phyloP scores from a whole-genome alignment of 2,329 filamentous ascomycete species.

The Ophiostoma ips region DNA sequence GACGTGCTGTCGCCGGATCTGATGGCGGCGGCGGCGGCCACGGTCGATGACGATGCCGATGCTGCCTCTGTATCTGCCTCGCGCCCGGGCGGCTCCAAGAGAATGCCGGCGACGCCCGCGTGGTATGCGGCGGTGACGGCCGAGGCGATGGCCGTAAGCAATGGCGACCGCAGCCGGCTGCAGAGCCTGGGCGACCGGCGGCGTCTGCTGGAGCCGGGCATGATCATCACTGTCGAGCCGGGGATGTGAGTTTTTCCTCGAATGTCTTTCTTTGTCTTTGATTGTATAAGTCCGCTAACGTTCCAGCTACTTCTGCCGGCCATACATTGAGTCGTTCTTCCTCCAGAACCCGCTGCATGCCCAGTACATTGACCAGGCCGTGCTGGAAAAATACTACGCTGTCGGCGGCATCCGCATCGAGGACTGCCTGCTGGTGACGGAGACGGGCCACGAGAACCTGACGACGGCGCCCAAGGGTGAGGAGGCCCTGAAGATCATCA shows the following conservation, averaged over 20 bases:
- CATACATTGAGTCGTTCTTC: slow-evolving; percentile 58
- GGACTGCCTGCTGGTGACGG: slow-evolving; percentile 73
- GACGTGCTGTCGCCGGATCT: slow-evolving; percentile 36
- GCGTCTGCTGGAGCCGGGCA: slow-evolving; percentile 37
- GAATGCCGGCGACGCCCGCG: slow-evolving; percentile 26
- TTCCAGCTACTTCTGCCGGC: slow-evolving; percentile 56
- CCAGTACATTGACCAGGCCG: slow-evolving; percentile 49
- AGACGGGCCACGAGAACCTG: slow-evolving; percentile 68
- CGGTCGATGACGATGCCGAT: background rate
- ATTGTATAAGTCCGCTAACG: background rate
- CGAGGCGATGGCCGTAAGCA: slow-evolving; percentile 9
- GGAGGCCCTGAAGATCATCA: slow-evolving; percentile 52
- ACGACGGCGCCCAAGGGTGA: slow-evolving; percentile 66
- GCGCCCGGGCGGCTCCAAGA: slow-evolving; percentile 24
- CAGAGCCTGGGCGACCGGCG: slow-evolving; percentile 1
- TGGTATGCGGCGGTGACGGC: slow-evolving; percentile 20
- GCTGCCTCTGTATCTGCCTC: background rate
- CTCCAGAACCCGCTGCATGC: slow-evolving; percentile 43
- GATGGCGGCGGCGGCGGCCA: slow-evolving; percentile 13
- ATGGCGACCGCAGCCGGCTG: background rate
- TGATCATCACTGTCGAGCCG: slow-evolving; percentile 69
- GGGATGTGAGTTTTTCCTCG: slow-evolving; percentile 32
- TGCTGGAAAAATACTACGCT: slow-evolving; percentile 55
- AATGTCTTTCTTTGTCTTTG: background rate
- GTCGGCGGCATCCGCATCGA: slow-evolving; percentile 90